Evolutionary conservation across 345 rosid species (phyloP).

Genomic region (Eucalyptus regnans): DNA sequence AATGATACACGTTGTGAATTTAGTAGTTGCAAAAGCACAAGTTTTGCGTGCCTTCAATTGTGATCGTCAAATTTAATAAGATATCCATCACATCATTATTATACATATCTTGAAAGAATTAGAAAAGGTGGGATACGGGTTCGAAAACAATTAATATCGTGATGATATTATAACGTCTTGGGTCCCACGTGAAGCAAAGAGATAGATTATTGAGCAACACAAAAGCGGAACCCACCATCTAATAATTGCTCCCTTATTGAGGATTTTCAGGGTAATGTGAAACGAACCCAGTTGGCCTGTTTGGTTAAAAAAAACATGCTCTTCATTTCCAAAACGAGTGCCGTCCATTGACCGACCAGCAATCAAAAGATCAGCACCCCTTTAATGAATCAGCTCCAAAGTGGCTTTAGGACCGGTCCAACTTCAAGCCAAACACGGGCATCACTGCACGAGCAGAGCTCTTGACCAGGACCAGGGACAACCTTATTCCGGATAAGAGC

Average conservation of each 20-base stretch:
- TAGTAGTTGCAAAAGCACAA: not conserved
- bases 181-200: not conserved
- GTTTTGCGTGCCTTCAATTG: not conserved
- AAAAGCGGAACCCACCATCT: not conserved
- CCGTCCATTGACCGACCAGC: not conserved
- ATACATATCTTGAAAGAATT: not conserved
- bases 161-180: rapidly evolving
- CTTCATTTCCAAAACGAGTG: not conserved
- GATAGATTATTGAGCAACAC: not conserved
- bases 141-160: not conserved
- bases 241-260: not conserved
- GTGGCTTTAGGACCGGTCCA: not conserved
- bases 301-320: not conserved
- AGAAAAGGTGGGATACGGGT: not conserved
- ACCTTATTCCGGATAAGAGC: not conserved
- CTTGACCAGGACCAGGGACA: not conserved
- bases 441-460: not conserved
- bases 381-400: not conserved
- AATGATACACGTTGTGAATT: not conserved
- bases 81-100: not conserved
- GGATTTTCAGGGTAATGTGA: not conserved
- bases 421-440: not conserved
- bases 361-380: not conserved
- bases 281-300: not conserved
- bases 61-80: not conserved